These are phyloP conservation scores for Quercus phellos DNA, from an alignment of 331 rosid species.

Conservation along the genomic window DNA sequence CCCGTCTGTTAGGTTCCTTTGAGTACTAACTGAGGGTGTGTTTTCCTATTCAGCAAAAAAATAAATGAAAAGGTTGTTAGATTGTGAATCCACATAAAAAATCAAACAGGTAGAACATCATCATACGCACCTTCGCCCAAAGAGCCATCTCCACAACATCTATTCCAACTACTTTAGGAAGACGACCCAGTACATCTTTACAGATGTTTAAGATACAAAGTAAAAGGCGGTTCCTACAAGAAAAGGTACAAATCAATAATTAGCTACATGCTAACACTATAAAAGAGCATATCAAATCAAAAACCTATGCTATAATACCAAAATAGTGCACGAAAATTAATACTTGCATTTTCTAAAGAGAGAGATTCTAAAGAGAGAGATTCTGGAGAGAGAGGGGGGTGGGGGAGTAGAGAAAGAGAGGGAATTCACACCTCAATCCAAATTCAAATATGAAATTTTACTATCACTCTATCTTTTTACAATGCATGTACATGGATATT, in stretches of 20 bases:
- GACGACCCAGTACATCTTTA: conserved; percentile 75
- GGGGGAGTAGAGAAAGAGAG: too few relatives aligned
- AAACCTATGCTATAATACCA: too few relatives aligned
- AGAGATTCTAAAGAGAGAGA: too few relatives aligned
- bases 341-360: too few relatives aligned
- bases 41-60: conserved; percentile 53
- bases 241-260: not conserved
- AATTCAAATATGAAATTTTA: too few relatives aligned
- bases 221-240: conserved; percentile 82
- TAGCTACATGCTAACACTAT: not conserved
- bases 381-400: too few relatives aligned
- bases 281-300: not conserved
- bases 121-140: conserved; percentile 89
- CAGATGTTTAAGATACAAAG: conserved; percentile 66
- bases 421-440: too few relatives aligned
- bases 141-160: conserved; percentile 99
- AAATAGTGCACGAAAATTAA: too few relatives aligned
- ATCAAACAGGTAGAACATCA: conserved; percentile 22
- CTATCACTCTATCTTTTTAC: too few relatives aligned
- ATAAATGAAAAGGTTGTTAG: not conserved
- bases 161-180: conserved; percentile 92
- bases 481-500: too few relatives aligned
- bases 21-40: conserved; percentile 51
- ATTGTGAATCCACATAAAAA: not conserved
- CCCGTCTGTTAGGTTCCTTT: conserved; percentile 34